Percentiles rank a stretch among this genome's conserved stretches.
These are phyloP conservation scores for Bipolaris bicolor DNA, from an alignment of 2,329 filamentous ascomycete species.

Conservation along the genomic window DNA sequence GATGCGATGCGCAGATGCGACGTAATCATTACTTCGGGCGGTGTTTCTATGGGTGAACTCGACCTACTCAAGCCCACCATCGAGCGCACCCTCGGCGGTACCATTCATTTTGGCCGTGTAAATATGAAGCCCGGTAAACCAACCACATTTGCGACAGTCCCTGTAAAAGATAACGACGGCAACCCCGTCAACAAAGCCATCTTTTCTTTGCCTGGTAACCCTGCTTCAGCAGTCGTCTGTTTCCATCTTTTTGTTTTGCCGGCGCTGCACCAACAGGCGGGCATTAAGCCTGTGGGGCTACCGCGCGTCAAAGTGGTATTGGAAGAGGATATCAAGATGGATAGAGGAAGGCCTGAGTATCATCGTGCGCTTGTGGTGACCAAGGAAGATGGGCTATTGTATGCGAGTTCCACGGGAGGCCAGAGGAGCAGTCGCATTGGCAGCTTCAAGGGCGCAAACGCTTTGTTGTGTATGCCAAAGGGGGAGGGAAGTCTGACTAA, in stretches of 20 bases:
- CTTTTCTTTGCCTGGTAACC: slow-evolving; percentile 93
- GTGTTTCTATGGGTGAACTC: slow-evolving; percentile 96
- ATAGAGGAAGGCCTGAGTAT: slow-evolving; percentile 82
- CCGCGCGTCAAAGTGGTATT: slow-evolving; percentile 74
- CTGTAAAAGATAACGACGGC: slow-evolving; percentile 61
- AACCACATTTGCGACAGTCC: slow-evolving; percentile 92
- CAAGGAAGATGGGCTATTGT: slow-evolving; percentile 67
- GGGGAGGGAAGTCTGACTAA: slow-evolving; percentile 69
- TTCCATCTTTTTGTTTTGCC: slow-evolving; percentile 95
- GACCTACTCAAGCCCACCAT: slow-evolving; percentile 96
- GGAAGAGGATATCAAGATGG: slow-evolving; percentile 74
- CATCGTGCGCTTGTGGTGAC: slow-evolving; percentile 80
- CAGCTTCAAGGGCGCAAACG: slow-evolving; percentile 88
- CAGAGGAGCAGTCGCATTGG: slow-evolving; percentile 90
- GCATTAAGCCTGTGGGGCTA: slow-evolving; percentile 70
- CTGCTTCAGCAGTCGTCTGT: slow-evolving; percentile 89
- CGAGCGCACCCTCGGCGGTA: slow-evolving; percentile 85
- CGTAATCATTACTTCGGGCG: slow-evolving; percentile 87
- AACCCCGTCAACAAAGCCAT: slow-evolving; percentile 70
- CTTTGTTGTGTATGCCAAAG: slow-evolving; percentile 75
- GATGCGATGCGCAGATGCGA: slow-evolving; percentile 76
- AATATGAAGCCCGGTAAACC: slow-evolving; percentile 98
- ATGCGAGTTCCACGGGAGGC: slow-evolving; percentile 82
- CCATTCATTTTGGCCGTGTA: slow-evolving; percentile 94
- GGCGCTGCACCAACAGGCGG: slow-evolving; percentile 77